These are phyloP conservation scores for Beauveria australis DNA, from an alignment of 2,329 filamentous ascomycete genomes.

Conservation along the genomic window DNA sequence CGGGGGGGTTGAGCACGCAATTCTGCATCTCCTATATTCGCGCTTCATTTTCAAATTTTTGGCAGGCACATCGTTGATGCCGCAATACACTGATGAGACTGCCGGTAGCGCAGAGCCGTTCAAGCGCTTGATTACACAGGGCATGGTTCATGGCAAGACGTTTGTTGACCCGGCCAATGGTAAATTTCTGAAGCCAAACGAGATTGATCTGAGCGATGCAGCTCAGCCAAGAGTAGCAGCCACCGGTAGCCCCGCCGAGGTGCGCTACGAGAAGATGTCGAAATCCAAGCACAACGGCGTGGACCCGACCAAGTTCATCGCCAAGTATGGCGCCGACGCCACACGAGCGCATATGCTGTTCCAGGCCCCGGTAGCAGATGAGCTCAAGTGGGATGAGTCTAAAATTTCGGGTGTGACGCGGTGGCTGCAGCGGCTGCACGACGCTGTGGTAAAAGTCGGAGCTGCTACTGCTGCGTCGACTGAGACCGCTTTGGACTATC, in stretches of 20 bases:
- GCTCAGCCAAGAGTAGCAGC: constrained; percentile 52
- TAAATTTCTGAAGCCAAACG: constrained; percentile 66
- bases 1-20: constrained; percentile 84
- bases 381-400: constrained; percentile 79
- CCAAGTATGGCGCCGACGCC: constrained; percentile 71
- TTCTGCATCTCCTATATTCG: constrained; percentile 80
- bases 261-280: constrained; percentile 86
- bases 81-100: constrained; percentile 26
- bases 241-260: constrained; percentile 48
- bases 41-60: constrained; percentile 88
- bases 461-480: constrained; percentile 10
- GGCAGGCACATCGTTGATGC: constrained; percentile 44
- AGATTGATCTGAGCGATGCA: constrained; percentile 57
- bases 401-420: constrained; percentile 76
- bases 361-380: constrained; percentile 74
- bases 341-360: constrained; percentile 84
- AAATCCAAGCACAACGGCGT: constrained; percentile 93
- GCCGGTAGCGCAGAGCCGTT: constrained; percentile 61
- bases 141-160: constrained; percentile 88
- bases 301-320: constrained; percentile 65
- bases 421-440: constrained; percentile 65
- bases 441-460: constrained; percentile 36
- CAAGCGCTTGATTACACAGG: constrained; percentile 73
- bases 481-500: constrained; percentile 24
- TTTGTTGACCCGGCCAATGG: constrained; percentile 67